These are phyloP conservation scores for Acarospora socialis DNA, from an alignment of 2,329 filamentous ascomycete genomes.

Conservation along the genomic window DNA sequence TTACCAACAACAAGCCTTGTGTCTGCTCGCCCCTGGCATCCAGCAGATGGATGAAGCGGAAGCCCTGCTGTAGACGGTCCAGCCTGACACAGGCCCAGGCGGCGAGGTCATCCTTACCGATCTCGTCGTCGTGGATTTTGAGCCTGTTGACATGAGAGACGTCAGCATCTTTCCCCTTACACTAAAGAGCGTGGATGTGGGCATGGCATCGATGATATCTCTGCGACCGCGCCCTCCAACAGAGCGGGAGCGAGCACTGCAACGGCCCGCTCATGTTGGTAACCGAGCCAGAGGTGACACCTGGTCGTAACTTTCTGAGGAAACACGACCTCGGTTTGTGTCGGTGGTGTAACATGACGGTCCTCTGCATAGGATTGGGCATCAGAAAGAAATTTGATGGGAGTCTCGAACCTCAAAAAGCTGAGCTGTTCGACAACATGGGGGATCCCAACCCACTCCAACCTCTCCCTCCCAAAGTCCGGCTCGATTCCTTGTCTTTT, in stretches of 20 bases:
- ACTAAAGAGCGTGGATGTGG: background rate
- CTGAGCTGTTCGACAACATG: constrained; percentile 54
- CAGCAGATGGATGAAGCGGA: constrained; percentile 62
- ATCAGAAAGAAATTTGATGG: too few species aligned
- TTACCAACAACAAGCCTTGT: constrained; percentile 58
- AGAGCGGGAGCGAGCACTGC: too few species aligned
- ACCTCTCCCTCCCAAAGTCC: constrained; percentile 45
- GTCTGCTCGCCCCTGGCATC: constrained; percentile 53
- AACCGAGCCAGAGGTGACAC: too few species aligned
- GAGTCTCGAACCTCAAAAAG: constrained; percentile 58
- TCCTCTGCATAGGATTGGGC: too few species aligned
- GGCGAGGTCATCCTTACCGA: constrained; percentile 61
- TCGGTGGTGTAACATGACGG: too few species aligned
- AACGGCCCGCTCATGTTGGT: too few species aligned
- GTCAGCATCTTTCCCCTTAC: background rate
- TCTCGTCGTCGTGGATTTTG: constrained; percentile 76
- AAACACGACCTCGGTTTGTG: too few species aligned
- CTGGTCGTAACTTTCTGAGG: too few species aligned
- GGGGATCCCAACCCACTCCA: constrained; percentile 42
- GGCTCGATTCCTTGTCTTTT: constrained; percentile 45
- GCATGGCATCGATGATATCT: background rate
- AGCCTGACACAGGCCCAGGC: constrained; percentile 83
- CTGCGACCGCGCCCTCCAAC: too few species aligned
- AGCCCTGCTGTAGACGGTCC: constrained; percentile 62
- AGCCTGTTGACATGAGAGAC: constrained; percentile 36